Evolutionary conservation across 495 filamentous ascomycete species (phyloP).

Genomic region (Aspergillus diversus): DNA sequence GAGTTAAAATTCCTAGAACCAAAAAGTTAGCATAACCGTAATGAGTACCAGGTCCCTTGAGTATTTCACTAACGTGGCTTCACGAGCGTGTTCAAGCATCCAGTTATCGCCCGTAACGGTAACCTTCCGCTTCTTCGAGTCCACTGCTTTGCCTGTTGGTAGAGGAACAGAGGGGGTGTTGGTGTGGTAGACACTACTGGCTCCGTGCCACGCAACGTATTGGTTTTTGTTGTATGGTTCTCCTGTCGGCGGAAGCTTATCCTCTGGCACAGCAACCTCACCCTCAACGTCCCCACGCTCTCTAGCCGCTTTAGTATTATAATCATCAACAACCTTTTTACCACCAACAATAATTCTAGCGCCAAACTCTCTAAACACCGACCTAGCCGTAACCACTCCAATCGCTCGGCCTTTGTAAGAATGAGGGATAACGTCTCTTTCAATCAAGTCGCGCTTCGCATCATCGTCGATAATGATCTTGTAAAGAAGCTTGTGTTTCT

Average conservation of each 20-base stretch:
- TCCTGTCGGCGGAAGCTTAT: constrained; percentile 68
- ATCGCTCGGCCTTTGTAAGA: constrained; percentile 98
- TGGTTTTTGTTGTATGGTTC: constrained; percentile 91
- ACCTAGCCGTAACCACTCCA: constrained; percentile 93
- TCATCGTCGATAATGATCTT: constrained; percentile 95
- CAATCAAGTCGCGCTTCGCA: constrained; percentile 91
- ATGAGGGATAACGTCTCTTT: constrained; percentile 91
- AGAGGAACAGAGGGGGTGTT: constrained; percentile 75
- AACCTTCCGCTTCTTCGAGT: constrained; percentile 78
- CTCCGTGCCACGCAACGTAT: constrained; percentile 97
- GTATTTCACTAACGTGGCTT: constrained; percentile 69
- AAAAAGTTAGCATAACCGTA: constrained; percentile 28
- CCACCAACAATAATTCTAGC: constrained; percentile 92
- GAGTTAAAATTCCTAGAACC: constrained; percentile 76
- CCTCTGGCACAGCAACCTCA: constrained; percentile 85
- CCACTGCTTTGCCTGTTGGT: constrained; percentile 70
- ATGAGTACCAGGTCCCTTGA: not conserved
- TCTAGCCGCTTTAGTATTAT: constrained; percentile 76
- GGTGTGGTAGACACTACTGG: constrained; percentile 91
- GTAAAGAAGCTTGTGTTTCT: constrained; percentile 90
- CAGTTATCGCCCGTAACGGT: constrained; percentile 96
- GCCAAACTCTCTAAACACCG: constrained; percentile 96
- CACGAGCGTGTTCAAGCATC: constrained; percentile 91
- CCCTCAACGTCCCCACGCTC: constrained; percentile 85
- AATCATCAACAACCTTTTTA: constrained; percentile 83